Conservation (phyloP, 148 eudicot species). For the Bassia scoparia region DNA sequence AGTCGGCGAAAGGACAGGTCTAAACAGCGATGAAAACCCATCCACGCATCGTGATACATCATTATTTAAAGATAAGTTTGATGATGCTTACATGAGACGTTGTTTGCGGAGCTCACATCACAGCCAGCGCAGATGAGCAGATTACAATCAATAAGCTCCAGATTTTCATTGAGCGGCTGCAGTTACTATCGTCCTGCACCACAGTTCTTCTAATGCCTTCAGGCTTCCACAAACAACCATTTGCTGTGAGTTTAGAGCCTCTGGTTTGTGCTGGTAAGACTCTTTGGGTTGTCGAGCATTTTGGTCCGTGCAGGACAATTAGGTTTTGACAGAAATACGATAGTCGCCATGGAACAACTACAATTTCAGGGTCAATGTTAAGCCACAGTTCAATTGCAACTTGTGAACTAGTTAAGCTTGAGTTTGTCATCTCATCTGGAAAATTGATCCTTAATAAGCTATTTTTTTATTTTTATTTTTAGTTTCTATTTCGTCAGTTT, state of each 20-base stretch:
- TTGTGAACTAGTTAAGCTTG: neutral
- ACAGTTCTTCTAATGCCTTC: neutral
- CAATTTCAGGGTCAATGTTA: neutral
- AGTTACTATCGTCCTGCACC: neutral
- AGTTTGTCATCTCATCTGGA: neutral
- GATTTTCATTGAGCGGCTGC: neutral
- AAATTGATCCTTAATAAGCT: neutral
- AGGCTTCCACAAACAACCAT: neutral
- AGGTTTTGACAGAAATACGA: no score
- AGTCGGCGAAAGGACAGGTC: constrained; percentile 59
- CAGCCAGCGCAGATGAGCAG: constrained; percentile 8
- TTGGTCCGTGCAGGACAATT: no score
- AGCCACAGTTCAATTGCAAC: neutral
- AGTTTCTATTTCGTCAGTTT: no score
- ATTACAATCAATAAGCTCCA: no score
- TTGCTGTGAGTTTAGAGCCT: neutral
- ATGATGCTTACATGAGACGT: constrained; percentile 76
- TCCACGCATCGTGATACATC: constrained; percentile 74
- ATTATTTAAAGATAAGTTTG: constrained; percentile 89
- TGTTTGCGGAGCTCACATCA: constrained; percentile 65
- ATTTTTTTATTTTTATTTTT: no score
- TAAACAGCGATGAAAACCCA: constrained; percentile 79
- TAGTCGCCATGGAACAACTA: neutral
- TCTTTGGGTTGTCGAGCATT: no score
- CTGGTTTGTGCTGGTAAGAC: neutral